These are phyloP conservation scores for Saccharum hybrid DNA, from an alignment of 202 grass and related monocot genomes.

Conservation along the genomic window DNA sequence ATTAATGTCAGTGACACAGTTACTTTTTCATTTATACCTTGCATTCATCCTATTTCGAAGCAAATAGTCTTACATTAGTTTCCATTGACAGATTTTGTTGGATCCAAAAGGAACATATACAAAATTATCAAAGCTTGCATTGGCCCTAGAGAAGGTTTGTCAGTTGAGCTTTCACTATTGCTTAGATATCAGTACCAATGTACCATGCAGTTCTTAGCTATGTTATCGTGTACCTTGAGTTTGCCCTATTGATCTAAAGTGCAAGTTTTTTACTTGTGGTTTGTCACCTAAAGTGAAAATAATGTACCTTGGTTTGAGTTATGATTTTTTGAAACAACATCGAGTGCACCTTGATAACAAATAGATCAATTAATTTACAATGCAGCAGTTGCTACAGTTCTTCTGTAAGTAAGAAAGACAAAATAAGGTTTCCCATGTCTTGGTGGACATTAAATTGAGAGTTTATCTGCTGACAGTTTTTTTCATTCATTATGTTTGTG, in stretches of 20 bases:
- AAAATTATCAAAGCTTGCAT: slow-evolving; percentile 75
- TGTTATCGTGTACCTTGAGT: background rate
- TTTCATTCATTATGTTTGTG: slow-evolving; percentile 4
- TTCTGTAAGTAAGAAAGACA: background rate
- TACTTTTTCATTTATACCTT: slow-evolving; percentile 10
- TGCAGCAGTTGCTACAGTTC: background rate
- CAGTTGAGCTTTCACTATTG: slow-evolving; percentile 11
- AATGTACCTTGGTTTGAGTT: slow-evolving; percentile 2
- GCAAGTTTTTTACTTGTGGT: slow-evolving; percentile 10
- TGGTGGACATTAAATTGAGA: slow-evolving; percentile 3
- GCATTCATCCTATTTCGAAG: background rate
- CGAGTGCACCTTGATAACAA: background rate
- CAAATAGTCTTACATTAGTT: slow-evolving; percentile 41
- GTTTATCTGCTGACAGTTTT: background rate
- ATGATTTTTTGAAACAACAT: background rate
- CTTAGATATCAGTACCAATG: slow-evolving; percentile 6
- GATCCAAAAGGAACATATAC: slow-evolving; percentile 89
- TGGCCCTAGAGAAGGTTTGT: slow-evolving; percentile 96
- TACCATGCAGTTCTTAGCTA: background rate
- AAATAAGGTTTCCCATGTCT: background rate
- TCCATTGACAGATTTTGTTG: slow-evolving; percentile 75
- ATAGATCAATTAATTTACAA: slow-evolving; percentile 3
- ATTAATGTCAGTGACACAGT: background rate
- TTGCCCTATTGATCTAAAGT: slow-evolving; percentile 5
- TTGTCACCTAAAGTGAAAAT: background rate